Percentiles rank a stretch among this genome's conserved stretches.
Evolutionary conservation across 202 grass and related monocot genomes (phyloP).

Genomic region (Digitaria exilis): DNA sequence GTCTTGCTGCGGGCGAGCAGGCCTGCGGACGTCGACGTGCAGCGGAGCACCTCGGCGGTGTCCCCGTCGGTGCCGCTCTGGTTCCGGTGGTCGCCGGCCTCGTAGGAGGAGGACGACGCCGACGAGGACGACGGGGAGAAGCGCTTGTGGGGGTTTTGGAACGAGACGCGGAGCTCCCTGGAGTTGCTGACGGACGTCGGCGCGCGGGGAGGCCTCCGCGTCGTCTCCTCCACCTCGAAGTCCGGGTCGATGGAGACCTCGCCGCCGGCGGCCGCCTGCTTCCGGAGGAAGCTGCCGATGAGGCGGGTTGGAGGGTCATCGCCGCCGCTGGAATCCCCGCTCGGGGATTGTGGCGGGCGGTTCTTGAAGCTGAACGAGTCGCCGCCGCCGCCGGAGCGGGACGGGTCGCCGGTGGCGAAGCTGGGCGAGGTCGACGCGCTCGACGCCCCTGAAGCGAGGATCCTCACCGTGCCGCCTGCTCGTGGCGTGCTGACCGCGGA

Average conservation of each 20-base stretch:
- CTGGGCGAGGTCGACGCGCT: constrained; percentile 21
- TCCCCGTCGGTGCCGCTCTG: neutral
- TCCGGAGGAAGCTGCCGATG: constrained; percentile 76
- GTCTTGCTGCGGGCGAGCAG: constrained; percentile 62
- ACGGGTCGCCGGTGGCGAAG: neutral
- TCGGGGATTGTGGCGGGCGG: constrained; percentile 36
- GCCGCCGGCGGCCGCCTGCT: constrained; percentile 59
- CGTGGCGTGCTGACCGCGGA: constrained; percentile 35
- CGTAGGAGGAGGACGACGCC: constrained; percentile 51
- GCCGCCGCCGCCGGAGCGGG: constrained; percentile 30
- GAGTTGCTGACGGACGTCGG: constrained; percentile 38
- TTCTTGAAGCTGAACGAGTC: constrained; percentile 68
- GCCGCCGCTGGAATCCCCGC: constrained; percentile 45
- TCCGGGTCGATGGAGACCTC: constrained; percentile 71
- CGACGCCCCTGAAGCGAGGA: constrained; percentile 5
- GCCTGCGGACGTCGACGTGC: constrained; percentile 55
- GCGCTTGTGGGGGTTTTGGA: constrained; percentile 48
- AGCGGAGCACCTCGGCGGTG: constrained; percentile 61
- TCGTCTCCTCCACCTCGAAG: constrained; percentile 71
- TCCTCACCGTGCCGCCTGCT: neutral
- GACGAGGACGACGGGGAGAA: constrained; percentile 31
- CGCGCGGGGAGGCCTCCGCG: constrained; percentile 22
- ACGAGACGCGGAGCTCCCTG: constrained; percentile 68
- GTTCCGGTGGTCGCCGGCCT: constrained; percentile 27
- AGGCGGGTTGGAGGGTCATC: constrained; percentile 78